A percentile compares a stretch with the other conserved stretches of the same genome.
These are phyloP conservation scores for Geotrichum phurueaensis DNA, from an alignment of 1,139 yeast species.

Conservation along the genomic window DNA sequence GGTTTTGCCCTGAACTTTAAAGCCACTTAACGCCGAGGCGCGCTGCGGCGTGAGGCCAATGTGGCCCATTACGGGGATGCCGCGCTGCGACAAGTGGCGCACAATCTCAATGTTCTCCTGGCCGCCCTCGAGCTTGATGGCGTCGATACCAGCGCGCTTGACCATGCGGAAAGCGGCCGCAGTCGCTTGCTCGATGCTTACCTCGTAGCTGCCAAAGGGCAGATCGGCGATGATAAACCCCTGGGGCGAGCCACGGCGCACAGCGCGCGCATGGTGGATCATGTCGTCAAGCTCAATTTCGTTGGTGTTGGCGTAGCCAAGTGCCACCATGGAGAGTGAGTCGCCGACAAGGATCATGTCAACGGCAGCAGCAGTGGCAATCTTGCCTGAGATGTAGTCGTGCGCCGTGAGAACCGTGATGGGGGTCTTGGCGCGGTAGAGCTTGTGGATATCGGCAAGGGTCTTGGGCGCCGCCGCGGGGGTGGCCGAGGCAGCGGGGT, in stretches of 20 bases:
- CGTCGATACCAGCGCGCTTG: slow-evolving; percentile 61
- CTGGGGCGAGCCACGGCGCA: slow-evolving; percentile 58
- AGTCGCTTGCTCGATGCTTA: slow-evolving; percentile 57
- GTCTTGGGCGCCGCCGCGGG: slow-evolving; percentile 33
- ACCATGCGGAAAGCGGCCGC: slow-evolving; percentile 57
- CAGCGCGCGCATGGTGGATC: slow-evolving; percentile 69
- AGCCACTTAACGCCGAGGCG: slow-evolving; percentile 75
- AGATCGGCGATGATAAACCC: slow-evolving; percentile 79
- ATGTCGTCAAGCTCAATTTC: slow-evolving; percentile 67
- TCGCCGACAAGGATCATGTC: slow-evolving; percentile 84
- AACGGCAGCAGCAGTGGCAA: slow-evolving; percentile 62
- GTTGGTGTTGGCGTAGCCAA: slow-evolving; percentile 75
- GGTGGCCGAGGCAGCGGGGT: background rate
- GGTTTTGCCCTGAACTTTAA: slow-evolving; percentile 72
- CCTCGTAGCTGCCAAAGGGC: slow-evolving; percentile 83
- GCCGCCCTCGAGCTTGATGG: slow-evolving; percentile 87
- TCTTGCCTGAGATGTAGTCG: slow-evolving; percentile 69
- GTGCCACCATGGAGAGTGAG: slow-evolving; percentile 84
- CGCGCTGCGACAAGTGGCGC: slow-evolving; percentile 49
- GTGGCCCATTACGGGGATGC: slow-evolving; percentile 90
- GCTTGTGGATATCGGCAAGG: slow-evolving; percentile 41
- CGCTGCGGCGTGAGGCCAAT: slow-evolving; percentile 90
- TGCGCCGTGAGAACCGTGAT: slow-evolving; percentile 74
- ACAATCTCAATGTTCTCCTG: slow-evolving; percentile 48
- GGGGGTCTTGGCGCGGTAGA: slow-evolving; percentile 45